Base-by-base conservation (phyloP, 148 eudicot genomes). In the Fagopyrum homotropicum region DNA sequence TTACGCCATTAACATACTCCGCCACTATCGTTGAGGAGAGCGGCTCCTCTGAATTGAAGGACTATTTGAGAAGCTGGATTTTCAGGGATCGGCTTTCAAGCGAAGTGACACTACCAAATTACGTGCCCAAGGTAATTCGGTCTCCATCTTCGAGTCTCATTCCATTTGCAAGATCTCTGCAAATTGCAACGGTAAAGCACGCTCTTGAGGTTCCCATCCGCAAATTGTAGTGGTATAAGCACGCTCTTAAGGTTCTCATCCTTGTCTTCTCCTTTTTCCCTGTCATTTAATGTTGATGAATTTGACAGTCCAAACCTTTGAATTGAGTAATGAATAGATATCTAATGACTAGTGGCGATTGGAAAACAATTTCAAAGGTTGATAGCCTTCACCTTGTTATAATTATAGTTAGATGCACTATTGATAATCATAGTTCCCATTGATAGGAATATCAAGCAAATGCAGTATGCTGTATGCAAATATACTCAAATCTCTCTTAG, bases 31-130 rank as follows among this genome's bases (percentile, higher is more conserved):
- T 45, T 19, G 72, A 85, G 40, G 89, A 77, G 29, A 7, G 22
- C 44, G 11, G 55, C 19, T 57, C 57, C 4, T 73, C 70, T 15
- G 77, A 71, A 9, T 35, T 9, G 70, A 45, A 29, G 17, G 91
- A 87, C 66, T 90, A 87, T 79, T 79, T 95, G 16, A 95, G 80
- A 83, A 88, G 92, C 81, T 85, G 96, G 74, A 88, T 95, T 61
- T 85, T 92, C 75, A 81, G 93, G 46, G 84, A 92, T 7, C 82
- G 93, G 56, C 83, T 92, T 9, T 97, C 17, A 95, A 92, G 73
- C 88, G 97, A 29, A 92, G 98, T 80, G 93, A 84, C 64, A 82
- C 88, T 0, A 88, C 85, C 45, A 89, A 95, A 82, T 75, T 95
- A 96, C 96, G 83, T 69, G 69, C 74, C 69, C 89, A 95, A 83